Percentiles rank a stretch among this genome's conserved stretches.
Conservation (phyloP, 352 stramenopile species). For the Pythium brachiatum region DNA sequence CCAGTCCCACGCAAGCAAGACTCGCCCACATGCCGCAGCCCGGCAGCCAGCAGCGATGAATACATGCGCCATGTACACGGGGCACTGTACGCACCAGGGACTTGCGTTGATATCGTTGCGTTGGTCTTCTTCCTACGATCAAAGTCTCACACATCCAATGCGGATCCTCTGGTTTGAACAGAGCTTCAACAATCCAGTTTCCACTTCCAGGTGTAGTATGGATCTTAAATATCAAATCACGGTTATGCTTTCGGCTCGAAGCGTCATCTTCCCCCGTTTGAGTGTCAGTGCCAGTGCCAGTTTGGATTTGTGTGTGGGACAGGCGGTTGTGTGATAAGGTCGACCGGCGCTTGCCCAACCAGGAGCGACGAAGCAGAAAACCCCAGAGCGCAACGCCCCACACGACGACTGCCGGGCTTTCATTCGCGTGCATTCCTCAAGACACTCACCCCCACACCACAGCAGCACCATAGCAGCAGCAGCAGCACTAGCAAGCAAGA, state of each 20-base stretch:
- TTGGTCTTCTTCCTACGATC: too few species aligned
- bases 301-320: conserved; percentile 2
- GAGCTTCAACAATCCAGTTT: background rate
- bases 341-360: background rate
- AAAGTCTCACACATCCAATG: background rate
- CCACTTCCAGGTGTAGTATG: background rate
- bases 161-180: background rate
- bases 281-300: conserved; percentile 10
- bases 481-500: background rate
- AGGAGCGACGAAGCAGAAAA: conserved; percentile 10
- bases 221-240: background rate
- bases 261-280: background rate
- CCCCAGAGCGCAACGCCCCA: background rate
- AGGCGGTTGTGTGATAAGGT: conserved; percentile 2
- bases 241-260: background rate
- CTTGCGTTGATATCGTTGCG: too few species aligned
- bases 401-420: background rate
- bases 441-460: background rate
- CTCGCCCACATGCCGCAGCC: background rate
- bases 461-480: background rate
- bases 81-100: too few species aligned
- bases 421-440: background rate
- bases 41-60: conserved; percentile 11
- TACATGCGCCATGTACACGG: too few species aligned
- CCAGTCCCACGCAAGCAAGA: background rate